A percentile compares a stretch with the other conserved stretches of the same genome.
Evolutionary conservation across 257 asterid species (phyloP).

Genomic region (Prunella vulgaris): DNA sequence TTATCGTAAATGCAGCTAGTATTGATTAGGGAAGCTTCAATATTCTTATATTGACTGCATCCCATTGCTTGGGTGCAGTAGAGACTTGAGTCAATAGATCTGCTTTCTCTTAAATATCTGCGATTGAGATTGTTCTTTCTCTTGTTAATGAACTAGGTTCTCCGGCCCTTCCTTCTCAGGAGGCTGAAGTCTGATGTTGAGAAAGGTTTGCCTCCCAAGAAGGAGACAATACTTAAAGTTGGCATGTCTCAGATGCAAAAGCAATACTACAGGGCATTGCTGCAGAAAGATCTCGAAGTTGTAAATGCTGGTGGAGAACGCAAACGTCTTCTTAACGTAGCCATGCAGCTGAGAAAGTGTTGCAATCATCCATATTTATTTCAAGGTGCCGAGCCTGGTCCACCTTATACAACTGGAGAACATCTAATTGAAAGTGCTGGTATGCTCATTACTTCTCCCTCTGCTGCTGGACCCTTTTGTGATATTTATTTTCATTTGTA

Average conservation of each 20-base stretch:
- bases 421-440: conserved; percentile 98
- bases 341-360: conserved; percentile 98
- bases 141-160: conserved; percentile 53
- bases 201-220: conserved; percentile 99
- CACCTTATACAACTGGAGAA: conserved; percentile 90
- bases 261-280: conserved; percentile 80
- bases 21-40: conserved; percentile 6
- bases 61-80: background rate
- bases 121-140: conserved; percentile 6
- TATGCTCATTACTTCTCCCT: conserved; percentile 23
- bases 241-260: conserved; percentile 99
- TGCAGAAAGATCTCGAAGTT: conserved; percentile 98
- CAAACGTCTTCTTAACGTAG: conserved; percentile 95
- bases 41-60: background rate
- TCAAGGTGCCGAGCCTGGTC: conserved; percentile 99
- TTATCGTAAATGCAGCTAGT: background rate
- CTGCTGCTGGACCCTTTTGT: background rate
- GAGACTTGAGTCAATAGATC: background rate
- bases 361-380: conserved; percentile 97
- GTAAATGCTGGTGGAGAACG: conserved; percentile 99
- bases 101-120: background rate
- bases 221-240: conserved; percentile 97
- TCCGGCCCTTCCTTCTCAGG: conserved; percentile 93
- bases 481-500: background rate
- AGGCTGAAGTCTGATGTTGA: conserved; percentile 98